Conservation (phyloP, 768 basidiomycete genomes). For the Daedaleopsis nitida region DNA sequence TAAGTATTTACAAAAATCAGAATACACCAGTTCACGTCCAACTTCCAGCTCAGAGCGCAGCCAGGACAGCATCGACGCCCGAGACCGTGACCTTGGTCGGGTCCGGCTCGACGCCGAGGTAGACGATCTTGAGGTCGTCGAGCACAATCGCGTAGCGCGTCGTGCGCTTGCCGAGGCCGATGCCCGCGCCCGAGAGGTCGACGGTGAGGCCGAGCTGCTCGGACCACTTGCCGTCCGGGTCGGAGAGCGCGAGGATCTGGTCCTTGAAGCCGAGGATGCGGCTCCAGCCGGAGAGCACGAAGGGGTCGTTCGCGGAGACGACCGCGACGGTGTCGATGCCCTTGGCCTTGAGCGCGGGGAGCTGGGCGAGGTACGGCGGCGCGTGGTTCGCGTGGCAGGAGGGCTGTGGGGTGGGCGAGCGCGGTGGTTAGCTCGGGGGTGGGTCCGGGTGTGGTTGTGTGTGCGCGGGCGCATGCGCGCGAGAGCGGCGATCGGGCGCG, state of each 20-base stretch:
- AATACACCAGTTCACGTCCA: background rate
- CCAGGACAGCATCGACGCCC: slow-evolving; percentile 43
- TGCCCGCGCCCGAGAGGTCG: slow-evolving; percentile 42
- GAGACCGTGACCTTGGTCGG: slow-evolving; percentile 36
- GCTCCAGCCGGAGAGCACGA: slow-evolving; percentile 54
- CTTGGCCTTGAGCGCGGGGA: slow-evolving; percentile 71
- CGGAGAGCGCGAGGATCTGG: slow-evolving; percentile 41
- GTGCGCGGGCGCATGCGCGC: background rate
- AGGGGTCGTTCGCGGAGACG: slow-evolving; percentile 77
- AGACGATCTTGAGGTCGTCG: slow-evolving; percentile 70
- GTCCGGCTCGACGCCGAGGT: slow-evolving; percentile 43
- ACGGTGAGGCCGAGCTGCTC: slow-evolving; percentile 46
- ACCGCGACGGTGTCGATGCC: slow-evolving; percentile 73
- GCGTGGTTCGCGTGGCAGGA: slow-evolving; percentile 44
- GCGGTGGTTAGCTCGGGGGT: background rate
- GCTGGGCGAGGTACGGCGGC: slow-evolving; percentile 60
- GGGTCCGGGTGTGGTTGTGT: background rate
- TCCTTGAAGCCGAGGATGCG: slow-evolving; percentile 48
- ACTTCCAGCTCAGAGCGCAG: slow-evolving; percentile 24
- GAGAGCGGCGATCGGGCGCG: background rate
- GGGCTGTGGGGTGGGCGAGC: slow-evolving; percentile 17
- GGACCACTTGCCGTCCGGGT: slow-evolving; percentile 36
- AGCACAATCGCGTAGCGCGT: slow-evolving; percentile 62
- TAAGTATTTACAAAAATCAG: too few relatives aligned
- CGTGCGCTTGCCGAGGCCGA: slow-evolving; percentile 39